Evolutionary conservation across 352 stramenopile genomes (phyloP).

Genomic region (Pythium guiyangense): DNA sequence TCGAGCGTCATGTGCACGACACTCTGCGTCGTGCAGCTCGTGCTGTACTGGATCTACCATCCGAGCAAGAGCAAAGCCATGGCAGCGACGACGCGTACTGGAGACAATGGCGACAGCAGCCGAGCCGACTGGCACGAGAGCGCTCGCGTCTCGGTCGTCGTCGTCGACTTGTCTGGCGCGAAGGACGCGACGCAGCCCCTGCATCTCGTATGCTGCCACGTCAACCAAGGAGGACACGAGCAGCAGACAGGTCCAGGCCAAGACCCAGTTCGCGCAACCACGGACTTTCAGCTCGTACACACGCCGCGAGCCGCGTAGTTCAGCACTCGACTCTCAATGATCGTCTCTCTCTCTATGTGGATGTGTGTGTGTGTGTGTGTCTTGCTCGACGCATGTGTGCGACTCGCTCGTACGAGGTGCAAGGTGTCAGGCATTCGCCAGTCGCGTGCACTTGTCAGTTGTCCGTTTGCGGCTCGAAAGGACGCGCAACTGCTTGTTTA

Average conservation of each 20-base stretch:
- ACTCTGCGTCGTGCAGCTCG: constrained; percentile 28
- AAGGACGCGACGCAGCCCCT: background rate
- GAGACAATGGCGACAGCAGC: background rate
- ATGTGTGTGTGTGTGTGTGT: too few species aligned
- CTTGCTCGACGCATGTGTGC: too few species aligned
- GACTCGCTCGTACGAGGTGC: too few species aligned
- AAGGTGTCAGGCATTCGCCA: background rate
- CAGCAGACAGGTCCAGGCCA: background rate
- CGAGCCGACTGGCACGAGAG: background rate
- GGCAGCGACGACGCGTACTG: background rate
- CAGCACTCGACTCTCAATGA: constrained; percentile 6
- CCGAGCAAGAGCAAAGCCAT: constrained; percentile 9
- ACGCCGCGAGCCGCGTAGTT: background rate
- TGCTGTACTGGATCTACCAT: constrained; percentile 43
- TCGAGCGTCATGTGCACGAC: too few species aligned
- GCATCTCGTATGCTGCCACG: background rate
- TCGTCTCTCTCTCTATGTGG: constrained; percentile 26
- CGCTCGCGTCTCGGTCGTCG: constrained; percentile 2
- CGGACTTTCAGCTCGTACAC: constrained; percentile 4
- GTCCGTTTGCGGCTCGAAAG: too few species aligned
- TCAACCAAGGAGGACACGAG: background rate
- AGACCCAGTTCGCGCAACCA: background rate
- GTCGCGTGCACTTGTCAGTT: too few species aligned
- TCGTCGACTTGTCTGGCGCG: constrained; percentile 1
- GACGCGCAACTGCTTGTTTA: constrained; percentile 2